Evolutionary conservation across 768 basidiomycete species (phyloP).

Genomic region (Kwoniella shandongensis): DNA sequence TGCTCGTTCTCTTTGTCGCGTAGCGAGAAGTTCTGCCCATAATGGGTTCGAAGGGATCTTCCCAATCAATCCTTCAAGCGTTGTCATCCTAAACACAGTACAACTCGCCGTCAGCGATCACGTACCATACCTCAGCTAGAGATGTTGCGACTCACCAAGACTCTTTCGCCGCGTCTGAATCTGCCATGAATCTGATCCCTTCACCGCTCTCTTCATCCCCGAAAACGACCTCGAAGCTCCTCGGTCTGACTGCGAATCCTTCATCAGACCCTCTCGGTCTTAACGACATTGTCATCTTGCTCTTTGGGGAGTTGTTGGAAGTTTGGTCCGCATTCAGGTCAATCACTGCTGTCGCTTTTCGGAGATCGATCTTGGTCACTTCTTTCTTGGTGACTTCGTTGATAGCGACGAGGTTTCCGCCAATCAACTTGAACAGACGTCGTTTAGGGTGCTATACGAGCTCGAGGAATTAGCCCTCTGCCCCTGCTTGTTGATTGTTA

Average conservation of each 20-base stretch:
- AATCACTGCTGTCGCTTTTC: conserved; percentile 73
- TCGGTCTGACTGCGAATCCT: conserved; percentile 46
- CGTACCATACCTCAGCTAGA: no score
- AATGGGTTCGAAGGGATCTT: conserved; percentile 87
- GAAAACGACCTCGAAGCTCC: conserved; percentile 78
- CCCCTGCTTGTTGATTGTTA: background rate
- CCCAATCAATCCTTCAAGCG: conserved; percentile 78
- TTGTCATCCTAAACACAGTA: conserved; percentile 67
- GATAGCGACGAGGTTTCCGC: conserved; percentile 65
- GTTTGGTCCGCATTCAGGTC: conserved; percentile 62
- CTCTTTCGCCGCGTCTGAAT: conserved; percentile 80
- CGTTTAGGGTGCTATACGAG: conserved; percentile 64
- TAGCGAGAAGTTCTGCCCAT: conserved; percentile 74
- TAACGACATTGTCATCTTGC: conserved; percentile 23
- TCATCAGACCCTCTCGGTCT: conserved; percentile 32
- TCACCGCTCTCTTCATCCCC: conserved; percentile 58
- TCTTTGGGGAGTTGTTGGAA: conserved; percentile 21
- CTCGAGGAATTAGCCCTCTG: background rate
- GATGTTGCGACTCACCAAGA: conserved; percentile 67
- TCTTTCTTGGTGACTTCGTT: conserved; percentile 90
- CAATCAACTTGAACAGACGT: conserved; percentile 66
- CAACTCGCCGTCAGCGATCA: conserved; percentile 13
- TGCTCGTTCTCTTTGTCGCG: conserved; percentile 17
- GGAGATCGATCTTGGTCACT: conserved; percentile 84
- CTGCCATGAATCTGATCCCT: conserved; percentile 86